Base-by-base conservation (phyloP, 2,329 filamentous ascomycete species). In the Pyricularia grisea region DNA sequence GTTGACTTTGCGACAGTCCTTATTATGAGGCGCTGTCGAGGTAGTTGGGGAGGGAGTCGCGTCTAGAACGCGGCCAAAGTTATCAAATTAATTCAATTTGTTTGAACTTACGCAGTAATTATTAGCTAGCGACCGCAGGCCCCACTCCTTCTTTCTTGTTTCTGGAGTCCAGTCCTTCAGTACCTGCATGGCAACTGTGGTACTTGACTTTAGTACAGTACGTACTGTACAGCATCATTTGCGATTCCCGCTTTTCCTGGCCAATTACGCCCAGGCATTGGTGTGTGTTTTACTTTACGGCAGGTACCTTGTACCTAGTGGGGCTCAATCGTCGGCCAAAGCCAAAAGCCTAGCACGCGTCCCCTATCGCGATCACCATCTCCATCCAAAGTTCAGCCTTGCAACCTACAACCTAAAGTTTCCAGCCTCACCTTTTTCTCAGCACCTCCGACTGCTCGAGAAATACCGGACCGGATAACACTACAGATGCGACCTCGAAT, bases 1-100 rank as follows among this genome's bases (percentile, higher is more conserved):
- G 72, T 66, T 71, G 42, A 55, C 42, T 55, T 55, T n/a, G 42
- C 42, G 42, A 55, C 42, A n/a, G 20, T n/a, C 42, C 42, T 50
- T 55, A 20, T 7, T 55, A 5, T 55, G 42, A 55, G 42, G 17
- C 42, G 42, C 42, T 55, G 20, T 55, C 42, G 20, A 55, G 20
- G 42, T 55, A 9, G 42, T 20, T 55, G 17, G 20, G 9, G 42
- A 31, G 20, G 9, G 42, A 31, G 31, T 67, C 50, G 58, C 68
- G 70, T 64, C 67, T 71, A 69, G 28, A 42, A 42, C 33, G 33
- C 33, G 33, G 33, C 33, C 33, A 42, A 42, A 17, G 33, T 14
- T n/a, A 55, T n/a, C 42, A 55, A 55, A 55, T 55, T 55, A n/a
- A 55, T 55, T 55, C 42, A 55, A n/a, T 55, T 55, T 55, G 42